Base-by-base conservation (phyloP, 169 alveolate species). In the Plasmodium gonderi region DNA sequence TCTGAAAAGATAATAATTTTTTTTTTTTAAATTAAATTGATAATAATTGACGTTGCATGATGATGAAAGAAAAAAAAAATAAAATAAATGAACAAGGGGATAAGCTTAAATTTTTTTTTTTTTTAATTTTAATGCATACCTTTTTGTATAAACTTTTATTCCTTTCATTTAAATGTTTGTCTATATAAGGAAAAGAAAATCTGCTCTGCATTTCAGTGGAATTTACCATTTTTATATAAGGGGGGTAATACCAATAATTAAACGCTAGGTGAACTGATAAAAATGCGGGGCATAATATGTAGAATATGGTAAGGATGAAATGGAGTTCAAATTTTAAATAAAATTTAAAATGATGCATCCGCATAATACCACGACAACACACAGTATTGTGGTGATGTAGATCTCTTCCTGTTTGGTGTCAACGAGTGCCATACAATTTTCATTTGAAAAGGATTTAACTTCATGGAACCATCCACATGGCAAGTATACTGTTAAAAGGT, bases 221-320 rank as follows among this genome's bases (percentile, higher is more conserved):
- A 38, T 74, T 85, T n/a, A 36, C 79, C 79, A 54, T 85, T 45
- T 75, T 85, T 75, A 85, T 74, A 54, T 85, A 85, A 74, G 92
- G 92, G 42, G 92, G 92, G 49, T 85, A 85, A 85, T 85, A 85
- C 92, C 92, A 85, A 75, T 85, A 85, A 85, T 85, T 85, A 85
- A 85, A 85, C 65, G 92, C 92, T 7, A 85, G 79, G 79, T 85
- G 92, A 49, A 74, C 92, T 85, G 44, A 54, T 33, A 49, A 85
- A 77, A 85, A 82, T 23, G 47, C 8, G 38, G 33, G 69, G 26
- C 9, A n/a, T n/a, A n/a, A n/a, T 23, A 82, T 40, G 38, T 47
- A 82, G 7, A 82, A 82, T 29, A 6, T 23, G 40, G 17, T 45
- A 75, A 31, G 65, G 17, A 51, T 67, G 47, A 74, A 85, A 85